Evolutionary conservation across 2,329 filamentous ascomycete genomes (phyloP).

Genomic region (Diaporthe vaccinii): DNA sequence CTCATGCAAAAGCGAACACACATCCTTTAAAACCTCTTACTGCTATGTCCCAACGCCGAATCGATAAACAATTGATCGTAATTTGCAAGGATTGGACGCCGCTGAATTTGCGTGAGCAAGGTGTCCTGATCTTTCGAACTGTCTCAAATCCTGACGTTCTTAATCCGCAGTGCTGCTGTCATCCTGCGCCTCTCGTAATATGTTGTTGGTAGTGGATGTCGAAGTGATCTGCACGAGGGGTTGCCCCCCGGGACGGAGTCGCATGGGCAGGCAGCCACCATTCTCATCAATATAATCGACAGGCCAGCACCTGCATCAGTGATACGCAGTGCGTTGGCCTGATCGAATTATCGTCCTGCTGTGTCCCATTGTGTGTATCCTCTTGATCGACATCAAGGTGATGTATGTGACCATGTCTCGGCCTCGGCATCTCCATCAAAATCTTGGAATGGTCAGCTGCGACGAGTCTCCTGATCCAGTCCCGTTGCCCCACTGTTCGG

Average conservation of each 20-base stretch:
- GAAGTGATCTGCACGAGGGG: not conserved
- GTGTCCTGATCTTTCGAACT: not conserved
- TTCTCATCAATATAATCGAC: not conserved
- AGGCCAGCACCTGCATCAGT: not conserved
- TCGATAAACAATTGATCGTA: not conserved
- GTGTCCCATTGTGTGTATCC: not conserved
- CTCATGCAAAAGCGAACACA: conserved; percentile 33
- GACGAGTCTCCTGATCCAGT: not conserved
- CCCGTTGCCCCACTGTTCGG: not conserved
- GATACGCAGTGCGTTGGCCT: not conserved
- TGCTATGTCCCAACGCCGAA: not conserved
- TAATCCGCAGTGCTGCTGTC: not conserved
- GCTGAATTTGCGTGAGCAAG: conserved; percentile 20
- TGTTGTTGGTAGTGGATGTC: not conserved
- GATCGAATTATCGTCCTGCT: not conserved
- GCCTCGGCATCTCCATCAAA: not conserved
- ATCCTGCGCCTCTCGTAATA: not conserved
- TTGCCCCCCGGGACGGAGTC: not conserved
- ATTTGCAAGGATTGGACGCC: not conserved
- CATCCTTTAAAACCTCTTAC: conserved; percentile 7
- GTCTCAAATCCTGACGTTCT: not conserved
- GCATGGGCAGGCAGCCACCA: not conserved
- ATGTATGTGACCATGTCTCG: conserved; percentile 33
- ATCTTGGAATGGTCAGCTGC: conserved; percentile 14
- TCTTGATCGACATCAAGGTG: conserved; percentile 20